Base-by-base conservation (phyloP, 495 filamentous ascomycete genomes). In the Thermothielavioides terrestris region DNA sequence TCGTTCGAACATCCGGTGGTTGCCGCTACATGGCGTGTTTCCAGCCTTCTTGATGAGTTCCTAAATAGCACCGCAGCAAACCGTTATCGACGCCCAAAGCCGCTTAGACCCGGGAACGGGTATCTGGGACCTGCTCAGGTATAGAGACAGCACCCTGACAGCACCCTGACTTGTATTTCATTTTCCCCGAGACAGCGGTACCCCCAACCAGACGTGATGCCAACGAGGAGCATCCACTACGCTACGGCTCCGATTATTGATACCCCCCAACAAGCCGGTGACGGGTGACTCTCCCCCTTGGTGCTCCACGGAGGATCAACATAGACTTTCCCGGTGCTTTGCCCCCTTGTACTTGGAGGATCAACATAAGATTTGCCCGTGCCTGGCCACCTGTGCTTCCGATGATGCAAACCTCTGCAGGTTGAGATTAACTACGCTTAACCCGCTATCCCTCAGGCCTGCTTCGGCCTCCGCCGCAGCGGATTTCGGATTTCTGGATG, bases 221-320 rank as follows among this genome's bases (percentile, higher is more conserved):
- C 51, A 47, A 22, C 49, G 36, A 11, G 40, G n/a, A 30, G 41
- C 39, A 54, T 52, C n/a, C n/a, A n/a, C n/a, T n/a, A n/a, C n/a
- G 52, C 54, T 54, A 39, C 15, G n/a, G 47, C 35, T 62, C 31
- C 31, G 18, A 6, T 22, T 32, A 45, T 45, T 32, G n/a, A n/a
- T n/a, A 7, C 42, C 34, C 34, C 58, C 58, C 53, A 55, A 55
- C 6, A 32, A 58, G 45, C 60, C 53, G 60, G 40, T 26, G 18
- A 43, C 15, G 45, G 18, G 47, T 10, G 21, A 18, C 20, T 22
- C 20, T 25, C 27, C 31, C 27, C 27, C 25, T 18, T 18, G 25
- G 25, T 25, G 27, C 36, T 28, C 34, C 46, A 50, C 42, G 42
- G 42, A 35, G 26, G 42, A 38, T 26, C 52, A 28, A 40, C 42